A percentile compares a stretch with the other conserved stretches of the same genome.
phyloP scores from a whole-genome alignment of 2,329 filamentous ascomycete species.

The Aspergillus jensenii region DNA sequence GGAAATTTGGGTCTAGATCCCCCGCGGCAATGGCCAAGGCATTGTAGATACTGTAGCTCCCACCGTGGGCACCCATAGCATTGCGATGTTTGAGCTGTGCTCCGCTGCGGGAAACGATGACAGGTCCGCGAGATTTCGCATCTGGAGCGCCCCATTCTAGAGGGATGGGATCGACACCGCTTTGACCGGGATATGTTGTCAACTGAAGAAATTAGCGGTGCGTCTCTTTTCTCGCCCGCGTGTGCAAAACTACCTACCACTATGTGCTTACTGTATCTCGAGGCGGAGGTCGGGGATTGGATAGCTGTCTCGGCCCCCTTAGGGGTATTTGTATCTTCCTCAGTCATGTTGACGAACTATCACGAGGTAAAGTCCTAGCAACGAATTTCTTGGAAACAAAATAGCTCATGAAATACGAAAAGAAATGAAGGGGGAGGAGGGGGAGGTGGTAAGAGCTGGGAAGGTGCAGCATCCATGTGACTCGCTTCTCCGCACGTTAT shows the following conservation, averaged over 20 bases:
- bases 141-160: slow-evolving; percentile 85
- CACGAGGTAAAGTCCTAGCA: neutral
- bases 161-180: slow-evolving; percentile 85
- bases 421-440: neutral
- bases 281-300: slow-evolving; percentile 22
- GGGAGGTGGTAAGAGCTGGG: slow-evolving; percentile 9
- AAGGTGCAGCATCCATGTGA: slow-evolving; percentile 13
- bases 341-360: slow-evolving; percentile 18
- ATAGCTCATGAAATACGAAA: slow-evolving; percentile 3
- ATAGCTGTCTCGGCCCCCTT: slow-evolving; percentile 19
- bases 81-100: slow-evolving; percentile 35
- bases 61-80: slow-evolving; percentile 73
- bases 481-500: slow-evolving; percentile 32
- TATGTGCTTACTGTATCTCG: slow-evolving; percentile 35
- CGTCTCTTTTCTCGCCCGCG: neutral
- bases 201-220: slow-evolving; percentile 37
- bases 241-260: slow-evolving; percentile 25
- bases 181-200: slow-evolving; percentile 89
- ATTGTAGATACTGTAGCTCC: slow-evolving; percentile 95
- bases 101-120: slow-evolving; percentile 66
- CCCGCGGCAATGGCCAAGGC: slow-evolving; percentile 90
- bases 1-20: slow-evolving; percentile 80
- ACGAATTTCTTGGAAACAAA: neutral
- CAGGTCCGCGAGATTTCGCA: slow-evolving; percentile 73
- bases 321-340: slow-evolving; percentile 18